A percentile compares a stretch with the other conserved stretches of the same genome.
Conservation (phyloP, 75 land plant species). For the Pseudotsuga menziesii region DNA sequence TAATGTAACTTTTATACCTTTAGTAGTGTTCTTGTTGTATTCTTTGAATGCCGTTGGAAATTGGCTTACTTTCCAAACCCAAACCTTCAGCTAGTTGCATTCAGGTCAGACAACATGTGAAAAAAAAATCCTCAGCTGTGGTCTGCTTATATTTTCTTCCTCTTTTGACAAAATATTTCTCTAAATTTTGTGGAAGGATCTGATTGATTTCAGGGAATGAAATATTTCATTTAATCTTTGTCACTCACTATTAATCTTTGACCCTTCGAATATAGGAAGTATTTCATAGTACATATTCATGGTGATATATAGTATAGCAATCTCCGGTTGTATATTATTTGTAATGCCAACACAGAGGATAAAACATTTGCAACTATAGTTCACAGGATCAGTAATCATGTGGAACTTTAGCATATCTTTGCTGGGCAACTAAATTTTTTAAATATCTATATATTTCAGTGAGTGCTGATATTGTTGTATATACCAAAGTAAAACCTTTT, state of each 20-base stretch:
- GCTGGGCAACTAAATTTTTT: not conserved
- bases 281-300: not conserved
- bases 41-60: not conserved
- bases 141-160: not conserved
- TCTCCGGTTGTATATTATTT: not conserved
- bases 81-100: not conserved
- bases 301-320: not conserved
- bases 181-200: not conserved
- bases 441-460: not conserved
- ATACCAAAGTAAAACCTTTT: not conserved
- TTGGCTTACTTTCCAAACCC: not conserved
- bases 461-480: not conserved
- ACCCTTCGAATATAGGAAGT: not conserved
- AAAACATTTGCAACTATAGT: not conserved
- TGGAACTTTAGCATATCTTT: not conserved
- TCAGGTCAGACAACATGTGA: not conserved
- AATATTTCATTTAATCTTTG: not conserved
- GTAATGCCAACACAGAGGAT: not conserved
- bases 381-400: not conserved
- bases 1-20: too few relatives aligned
- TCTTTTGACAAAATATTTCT: not conserved
- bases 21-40: too few relatives aligned
- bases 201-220: not conserved
- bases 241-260: not conserved
- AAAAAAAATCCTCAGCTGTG: not conserved